Percentiles rank a stretch among this genome's conserved stretches.
Evolutionary conservation across 441 rosid genomes (phyloP).

Genomic region (Pelargonium citronellum): DNA sequence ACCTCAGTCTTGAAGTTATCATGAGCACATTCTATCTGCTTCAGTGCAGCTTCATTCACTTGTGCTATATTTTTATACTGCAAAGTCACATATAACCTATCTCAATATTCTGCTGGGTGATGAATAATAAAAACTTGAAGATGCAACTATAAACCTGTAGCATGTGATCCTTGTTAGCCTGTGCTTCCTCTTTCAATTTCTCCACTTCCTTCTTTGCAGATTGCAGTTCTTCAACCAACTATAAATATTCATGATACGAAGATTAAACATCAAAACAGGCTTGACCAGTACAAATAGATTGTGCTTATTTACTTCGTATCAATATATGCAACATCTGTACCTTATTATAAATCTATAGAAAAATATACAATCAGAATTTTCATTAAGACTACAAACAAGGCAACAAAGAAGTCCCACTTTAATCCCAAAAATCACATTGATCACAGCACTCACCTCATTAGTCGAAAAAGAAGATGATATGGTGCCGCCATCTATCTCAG

Average conservation of each 20-base stretch:
- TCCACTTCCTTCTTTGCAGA: slow-evolving; percentile 62
- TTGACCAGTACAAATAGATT: neutral
- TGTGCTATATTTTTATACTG: slow-evolving; percentile 95
- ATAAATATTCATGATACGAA: slow-evolving; percentile 24
- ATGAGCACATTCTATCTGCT: slow-evolving; percentile 90
- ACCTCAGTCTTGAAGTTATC: slow-evolving; percentile 83
- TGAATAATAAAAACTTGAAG: slow-evolving; percentile 16
- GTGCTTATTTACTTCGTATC: neutral
- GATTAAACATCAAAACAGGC: neutral
- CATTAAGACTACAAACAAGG: no score
- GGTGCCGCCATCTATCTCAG: slow-evolving; percentile 32
- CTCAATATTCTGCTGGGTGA: slow-evolving; percentile 9
- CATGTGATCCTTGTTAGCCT: slow-evolving; percentile 87
- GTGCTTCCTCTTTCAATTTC: slow-evolving; percentile 72
- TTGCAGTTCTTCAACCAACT: slow-evolving; percentile 52
- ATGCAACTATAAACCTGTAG: slow-evolving; percentile 57
- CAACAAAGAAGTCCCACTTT: no score
- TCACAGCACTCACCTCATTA: slow-evolving; percentile 49
- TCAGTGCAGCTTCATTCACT: slow-evolving; percentile 83
- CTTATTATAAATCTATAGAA: no score
- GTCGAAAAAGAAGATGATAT: slow-evolving; percentile 42
- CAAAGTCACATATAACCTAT: slow-evolving; percentile 26
- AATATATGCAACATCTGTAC: no score
- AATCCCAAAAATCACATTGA: neutral
- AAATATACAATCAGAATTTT: no score